Conservation (phyloP, 164 flowering plant species). For the Cinnamomum chago region DNA sequence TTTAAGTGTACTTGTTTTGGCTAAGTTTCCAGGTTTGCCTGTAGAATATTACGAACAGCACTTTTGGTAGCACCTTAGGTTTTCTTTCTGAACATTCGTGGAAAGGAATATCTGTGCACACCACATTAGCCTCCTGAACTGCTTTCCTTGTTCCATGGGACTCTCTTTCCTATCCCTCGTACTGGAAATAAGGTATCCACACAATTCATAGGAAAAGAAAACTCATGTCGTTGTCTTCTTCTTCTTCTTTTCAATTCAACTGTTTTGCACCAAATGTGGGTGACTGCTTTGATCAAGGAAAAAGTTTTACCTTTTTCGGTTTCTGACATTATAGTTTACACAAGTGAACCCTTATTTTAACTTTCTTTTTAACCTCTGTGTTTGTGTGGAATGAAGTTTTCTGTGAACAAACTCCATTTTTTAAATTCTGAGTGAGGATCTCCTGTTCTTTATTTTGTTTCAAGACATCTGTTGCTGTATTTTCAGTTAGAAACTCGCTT, state of each 20-base stretch:
- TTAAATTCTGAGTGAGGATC: neutral
- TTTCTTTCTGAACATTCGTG: too few relatives aligned
- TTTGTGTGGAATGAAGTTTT: neutral
- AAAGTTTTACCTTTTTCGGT: too few relatives aligned
- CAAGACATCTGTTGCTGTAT: neutral
- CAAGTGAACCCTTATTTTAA: too few relatives aligned
- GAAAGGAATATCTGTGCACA: neutral
- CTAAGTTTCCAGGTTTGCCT: neutral
- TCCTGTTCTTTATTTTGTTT: neutral
- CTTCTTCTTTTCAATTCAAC: neutral
- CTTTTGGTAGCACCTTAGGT: neutral
- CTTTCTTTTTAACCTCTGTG: neutral
- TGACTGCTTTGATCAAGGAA: too few relatives aligned
- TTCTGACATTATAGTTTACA: too few relatives aligned
- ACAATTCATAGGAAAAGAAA: too few relatives aligned
- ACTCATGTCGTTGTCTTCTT: neutral
- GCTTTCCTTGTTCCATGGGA: neutral
- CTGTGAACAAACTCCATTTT: neutral
- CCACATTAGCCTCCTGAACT: neutral
- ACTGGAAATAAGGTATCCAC: too few relatives aligned
- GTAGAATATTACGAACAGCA: neutral
- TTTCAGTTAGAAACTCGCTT: constrained; percentile 1
- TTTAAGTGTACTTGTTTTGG: too few relatives aligned
- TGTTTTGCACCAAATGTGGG: neutral
- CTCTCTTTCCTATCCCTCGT: too few relatives aligned